phyloP scores from a whole-genome alignment of 129 eudicot genomes.

The Centella asiatica region DNA sequence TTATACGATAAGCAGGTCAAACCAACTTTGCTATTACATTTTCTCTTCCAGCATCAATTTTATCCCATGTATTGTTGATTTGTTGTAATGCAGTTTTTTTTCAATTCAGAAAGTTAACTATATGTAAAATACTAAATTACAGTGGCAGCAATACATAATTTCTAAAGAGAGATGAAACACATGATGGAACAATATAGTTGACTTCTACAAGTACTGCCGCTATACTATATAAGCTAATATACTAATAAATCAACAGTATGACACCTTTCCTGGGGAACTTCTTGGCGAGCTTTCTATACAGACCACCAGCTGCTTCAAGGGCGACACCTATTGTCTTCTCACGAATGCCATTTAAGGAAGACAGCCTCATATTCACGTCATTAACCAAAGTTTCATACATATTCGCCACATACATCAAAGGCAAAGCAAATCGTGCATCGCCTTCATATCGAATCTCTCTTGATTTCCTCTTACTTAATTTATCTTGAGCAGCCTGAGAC shows the following conservation, averaged over 20 bases:
- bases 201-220: too few relatives aligned
- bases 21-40: too few relatives aligned
- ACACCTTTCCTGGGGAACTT: slow-evolving; percentile 7
- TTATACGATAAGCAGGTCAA: too few relatives aligned
- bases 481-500: slow-evolving; percentile 52
- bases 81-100: too few relatives aligned
- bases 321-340: slow-evolving; percentile 89
- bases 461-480: slow-evolving; percentile 60
- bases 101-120: too few relatives aligned
- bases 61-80: too few relatives aligned
- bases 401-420: slow-evolving; percentile 95
- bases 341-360: slow-evolving; percentile 64
- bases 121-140: too few relatives aligned
- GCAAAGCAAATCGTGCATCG: slow-evolving; percentile 75
- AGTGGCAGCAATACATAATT: too few relatives aligned
- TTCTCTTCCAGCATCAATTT: too few relatives aligned
- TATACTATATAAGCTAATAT: neutral
- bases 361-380: slow-evolving; percentile 23
- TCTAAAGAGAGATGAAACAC: too few relatives aligned
- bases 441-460: slow-evolving; percentile 78
- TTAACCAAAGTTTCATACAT: slow-evolving; percentile 79
- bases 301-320: slow-evolving; percentile 98
- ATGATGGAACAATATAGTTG: too few relatives aligned
- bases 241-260: neutral
- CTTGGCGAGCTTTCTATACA: slow-evolving; percentile 64